Percentiles rank a stretch among this genome's conserved stretches.
Evolutionary conservation across 805 yeast genomes (phyloP).

Genomic region (Candida awuae): DNA sequence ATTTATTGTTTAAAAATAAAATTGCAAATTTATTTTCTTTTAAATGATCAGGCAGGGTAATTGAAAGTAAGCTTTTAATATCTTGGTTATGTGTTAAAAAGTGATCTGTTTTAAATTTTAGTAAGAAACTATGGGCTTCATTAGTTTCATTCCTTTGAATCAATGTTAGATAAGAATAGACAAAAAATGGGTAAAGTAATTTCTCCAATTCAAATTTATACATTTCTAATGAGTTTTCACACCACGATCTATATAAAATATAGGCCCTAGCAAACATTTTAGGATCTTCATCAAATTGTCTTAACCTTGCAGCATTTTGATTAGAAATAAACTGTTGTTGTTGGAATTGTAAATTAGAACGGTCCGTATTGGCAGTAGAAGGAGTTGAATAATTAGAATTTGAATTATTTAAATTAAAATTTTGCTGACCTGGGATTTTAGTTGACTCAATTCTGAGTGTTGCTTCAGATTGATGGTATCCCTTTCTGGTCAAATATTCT

Average conservation of each 20-base stretch:
- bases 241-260: slow-evolving; percentile 76
- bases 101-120: slow-evolving; percentile 67
- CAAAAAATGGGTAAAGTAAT: slow-evolving; percentile 84
- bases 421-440: slow-evolving; percentile 44
- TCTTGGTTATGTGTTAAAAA: slow-evolving; percentile 70
- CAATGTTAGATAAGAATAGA: slow-evolving; percentile 77
- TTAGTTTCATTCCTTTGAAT: slow-evolving; percentile 52
- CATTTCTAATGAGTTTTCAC: slow-evolving; percentile 81
- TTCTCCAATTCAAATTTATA: slow-evolving; percentile 83
- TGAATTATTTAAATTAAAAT: slow-evolving; percentile 42
- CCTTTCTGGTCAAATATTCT: slow-evolving; percentile 88
- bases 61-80: slow-evolving; percentile 59
- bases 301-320: slow-evolving; percentile 22
- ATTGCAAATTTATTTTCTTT: slow-evolving; percentile 76
- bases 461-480: slow-evolving; percentile 90
- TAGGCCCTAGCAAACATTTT: slow-evolving; percentile 74
- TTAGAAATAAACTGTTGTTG: slow-evolving; percentile 24
- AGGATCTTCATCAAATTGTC: slow-evolving; percentile 49
- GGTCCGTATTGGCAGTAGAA: slow-evolving; percentile 28
- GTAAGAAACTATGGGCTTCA: slow-evolving; percentile 69
- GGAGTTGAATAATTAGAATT: slow-evolving; percentile 30
- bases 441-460: slow-evolving; percentile 83
- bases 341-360: slow-evolving; percentile 28
- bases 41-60: slow-evolving; percentile 73
- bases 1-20: slow-evolving; percentile 64